Conservation (phyloP, 1,284 basidiomycete species). For the Erythrobasidium hasegawianum region DNA sequence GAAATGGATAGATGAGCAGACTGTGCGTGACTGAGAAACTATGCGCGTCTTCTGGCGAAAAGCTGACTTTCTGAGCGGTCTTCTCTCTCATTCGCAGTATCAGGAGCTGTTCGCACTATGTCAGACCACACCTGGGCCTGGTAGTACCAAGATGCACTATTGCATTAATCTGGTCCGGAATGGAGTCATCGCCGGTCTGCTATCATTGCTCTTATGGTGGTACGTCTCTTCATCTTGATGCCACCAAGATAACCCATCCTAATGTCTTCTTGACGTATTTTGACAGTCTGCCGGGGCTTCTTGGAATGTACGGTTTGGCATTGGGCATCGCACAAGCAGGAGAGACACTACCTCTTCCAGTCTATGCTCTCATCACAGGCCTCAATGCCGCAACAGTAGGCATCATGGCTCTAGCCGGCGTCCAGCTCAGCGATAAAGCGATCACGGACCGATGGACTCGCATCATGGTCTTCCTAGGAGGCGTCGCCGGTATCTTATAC, state of each 20-base stretch:
- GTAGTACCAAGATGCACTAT: slow-evolving; percentile 52
- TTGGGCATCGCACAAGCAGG: slow-evolving; percentile 56
- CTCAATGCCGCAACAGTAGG: slow-evolving; percentile 61
- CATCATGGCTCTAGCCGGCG: slow-evolving; percentile 58
- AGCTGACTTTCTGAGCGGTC: no score
- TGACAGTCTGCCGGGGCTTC: slow-evolving; percentile 53
- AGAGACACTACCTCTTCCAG: slow-evolving; percentile 54
- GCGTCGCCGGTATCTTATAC: slow-evolving; percentile 55
- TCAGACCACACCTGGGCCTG: slow-evolving; percentile 53
- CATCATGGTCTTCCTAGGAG: slow-evolving; percentile 51
- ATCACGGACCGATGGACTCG: slow-evolving; percentile 56
- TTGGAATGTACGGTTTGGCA: slow-evolving; percentile 57
- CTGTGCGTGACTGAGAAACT: slow-evolving; percentile 35
- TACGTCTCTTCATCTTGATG: no score
- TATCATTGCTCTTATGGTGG: slow-evolving; percentile 51
- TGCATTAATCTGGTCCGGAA: slow-evolving; percentile 49
- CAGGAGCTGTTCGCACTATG: slow-evolving; percentile 52
- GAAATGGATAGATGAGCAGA: slow-evolving; percentile 41
- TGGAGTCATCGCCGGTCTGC: slow-evolving; percentile 49
- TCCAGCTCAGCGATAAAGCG: slow-evolving; percentile 55
- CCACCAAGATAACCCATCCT: no score
- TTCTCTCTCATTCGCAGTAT: slow-evolving; percentile 39
- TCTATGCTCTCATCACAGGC: slow-evolving; percentile 58
- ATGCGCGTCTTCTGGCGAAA: no score
- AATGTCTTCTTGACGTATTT: slow-evolving; percentile 7